phyloP scores from a whole-genome alignment of 1,284 basidiomycete species.

The Cryptococcus sp. region DNA sequence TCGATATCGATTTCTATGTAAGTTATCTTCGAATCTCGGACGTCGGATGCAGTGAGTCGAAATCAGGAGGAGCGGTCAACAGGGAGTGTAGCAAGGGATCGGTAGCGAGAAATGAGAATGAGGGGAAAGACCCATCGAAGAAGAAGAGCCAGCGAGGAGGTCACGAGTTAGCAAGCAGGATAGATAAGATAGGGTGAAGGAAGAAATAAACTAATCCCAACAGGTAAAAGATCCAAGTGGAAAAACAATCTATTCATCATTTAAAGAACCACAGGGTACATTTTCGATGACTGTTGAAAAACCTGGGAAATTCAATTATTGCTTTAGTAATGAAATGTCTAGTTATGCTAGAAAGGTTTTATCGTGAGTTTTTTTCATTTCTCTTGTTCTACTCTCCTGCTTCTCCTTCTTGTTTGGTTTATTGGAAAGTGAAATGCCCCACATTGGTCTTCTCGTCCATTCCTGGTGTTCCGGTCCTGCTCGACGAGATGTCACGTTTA shows the following conservation, averaged over 20 bases:
- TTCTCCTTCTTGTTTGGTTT: neutral
- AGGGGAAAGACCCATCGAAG: too few species aligned
- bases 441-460: too few species aligned
- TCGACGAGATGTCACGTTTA: too few species aligned
- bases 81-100: too few species aligned
- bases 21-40: constrained; percentile 22
- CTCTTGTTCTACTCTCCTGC: neutral
- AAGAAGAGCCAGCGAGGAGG: too few species aligned
- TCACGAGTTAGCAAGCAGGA: too few species aligned
- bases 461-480: too few species aligned
- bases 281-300: constrained; percentile 78
- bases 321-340: constrained; percentile 98
- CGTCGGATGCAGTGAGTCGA: too few species aligned
- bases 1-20: constrained; percentile 96
- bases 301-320: constrained; percentile 89
- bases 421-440: neutral
- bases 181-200: too few species aligned
- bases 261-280: constrained; percentile 84
- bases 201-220: neutral
- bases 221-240: constrained; percentile 75
- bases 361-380: constrained; percentile 56
- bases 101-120: too few species aligned
- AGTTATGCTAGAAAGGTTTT: constrained; percentile 91
- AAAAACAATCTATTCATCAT: constrained; percentile 67
- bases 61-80: too few species aligned